phyloP scores from a whole-genome alignment of 768 basidiomycete genomes.

The Gymnopilus junonius region DNA sequence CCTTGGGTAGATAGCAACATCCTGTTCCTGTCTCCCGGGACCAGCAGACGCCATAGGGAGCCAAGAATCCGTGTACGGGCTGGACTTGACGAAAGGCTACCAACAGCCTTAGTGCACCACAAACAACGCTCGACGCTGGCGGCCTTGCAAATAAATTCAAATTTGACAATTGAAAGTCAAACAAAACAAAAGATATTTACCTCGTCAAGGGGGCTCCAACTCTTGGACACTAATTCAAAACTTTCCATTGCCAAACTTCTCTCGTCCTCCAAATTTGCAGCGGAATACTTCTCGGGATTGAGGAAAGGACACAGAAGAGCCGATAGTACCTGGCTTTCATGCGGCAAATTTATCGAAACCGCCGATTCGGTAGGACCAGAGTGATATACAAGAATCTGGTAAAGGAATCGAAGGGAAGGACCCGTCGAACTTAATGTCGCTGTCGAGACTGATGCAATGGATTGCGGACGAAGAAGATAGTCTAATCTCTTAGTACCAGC shows the following conservation, averaged over 20 bases:
- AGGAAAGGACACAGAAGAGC: slow-evolving; percentile 63
- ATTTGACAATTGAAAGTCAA: neutral
- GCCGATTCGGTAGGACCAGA: slow-evolving; percentile 33
- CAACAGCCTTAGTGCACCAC: slow-evolving; percentile 74
- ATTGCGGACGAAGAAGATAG: slow-evolving; percentile 47
- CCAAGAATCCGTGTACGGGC: slow-evolving; percentile 55
- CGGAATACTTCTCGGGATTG: slow-evolving; percentile 34
- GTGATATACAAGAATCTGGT: slow-evolving; percentile 50
- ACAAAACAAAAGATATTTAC: slow-evolving; percentile 33
- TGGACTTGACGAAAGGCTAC: slow-evolving; percentile 38
- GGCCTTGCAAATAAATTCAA: slow-evolving; percentile 28
- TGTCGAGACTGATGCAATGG: slow-evolving; percentile 37
- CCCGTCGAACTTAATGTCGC: slow-evolving; percentile 27
- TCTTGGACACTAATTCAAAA: slow-evolving; percentile 60
- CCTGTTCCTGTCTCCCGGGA: slow-evolving; percentile 46
- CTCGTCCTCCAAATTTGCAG: slow-evolving; percentile 49
- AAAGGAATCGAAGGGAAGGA: slow-evolving; percentile 47
- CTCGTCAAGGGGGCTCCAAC: slow-evolving; percentile 62
- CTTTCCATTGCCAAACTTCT: slow-evolving; percentile 59
- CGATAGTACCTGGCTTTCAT: slow-evolving; percentile 62
- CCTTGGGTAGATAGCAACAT: slow-evolving; percentile 44
- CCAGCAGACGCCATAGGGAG: slow-evolving; percentile 50
- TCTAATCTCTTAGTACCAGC: slow-evolving; percentile 28
- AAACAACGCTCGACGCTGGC: slow-evolving; percentile 61
- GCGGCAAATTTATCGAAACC: slow-evolving; percentile 46